Evolutionary conservation across 2,329 filamentous ascomycete genomes (phyloP), one percentile per base, ranked within the genome.

Genomic region (Cryphonectria nitschkei): DNA sequence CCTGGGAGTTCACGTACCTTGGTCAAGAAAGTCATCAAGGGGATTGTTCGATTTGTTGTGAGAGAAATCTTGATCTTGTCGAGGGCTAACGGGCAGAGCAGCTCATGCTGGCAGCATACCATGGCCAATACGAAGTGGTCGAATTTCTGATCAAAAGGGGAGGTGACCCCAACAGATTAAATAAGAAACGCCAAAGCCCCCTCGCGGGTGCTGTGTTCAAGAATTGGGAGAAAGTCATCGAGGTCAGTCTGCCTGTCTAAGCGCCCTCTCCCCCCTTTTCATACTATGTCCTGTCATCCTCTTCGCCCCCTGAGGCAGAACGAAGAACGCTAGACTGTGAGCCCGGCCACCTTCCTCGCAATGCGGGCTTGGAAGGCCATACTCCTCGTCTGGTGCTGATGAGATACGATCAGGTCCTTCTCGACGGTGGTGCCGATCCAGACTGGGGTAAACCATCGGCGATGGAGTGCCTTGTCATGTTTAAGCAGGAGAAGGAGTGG

Each of bases 141-240:
- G 83, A 81, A 60, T 82, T 91, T 70, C 84, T 93, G 9, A 79
- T 93, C 0, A 81, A 86, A 34, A 83, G 88, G 70, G 89, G 89
- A 1, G 90, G 89, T 0, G 89, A 93, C 75, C 85, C 90, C 0
- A 92, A 93, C 78, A 82, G 86, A 0, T 76, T 93, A 39, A 93
- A 93, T 73, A 91, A 90, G 72, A 81, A 87, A 63, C 89, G 88
- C 0, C 92, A 93, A 79, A 92, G 89, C 73, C 88, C 89, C 0
- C 82, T 93, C 3, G 90, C 91, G 0, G 91, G 92, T 0, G 91
- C 91, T 0, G 88, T 93, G 8, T 93, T 93, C 79, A 93, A 93
- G 80, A 88, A 87, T 14, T 89, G 91, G 76, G 85, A 87, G 67
- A 86, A 85, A 2, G 88, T 93, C 2, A 85, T 93, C 9, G 86